Evolutionary conservation across 2,329 filamentous ascomycete genomes (phyloP).

Genomic region (Fusarium staphyleae): DNA sequence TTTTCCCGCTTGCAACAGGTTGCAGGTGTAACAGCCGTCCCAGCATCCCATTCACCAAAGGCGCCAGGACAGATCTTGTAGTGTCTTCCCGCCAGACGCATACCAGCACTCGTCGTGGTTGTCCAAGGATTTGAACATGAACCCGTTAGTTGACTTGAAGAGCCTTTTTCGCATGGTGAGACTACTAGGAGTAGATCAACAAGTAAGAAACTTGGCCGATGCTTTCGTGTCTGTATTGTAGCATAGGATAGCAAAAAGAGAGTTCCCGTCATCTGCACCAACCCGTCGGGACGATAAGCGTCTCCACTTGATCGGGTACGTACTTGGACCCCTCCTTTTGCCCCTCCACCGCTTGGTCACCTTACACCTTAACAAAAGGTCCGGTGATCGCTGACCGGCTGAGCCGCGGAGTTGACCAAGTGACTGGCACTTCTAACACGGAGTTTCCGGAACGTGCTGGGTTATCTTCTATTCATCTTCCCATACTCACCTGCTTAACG

Average conservation of each 20-base stretch:
- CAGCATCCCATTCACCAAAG: too few relatives aligned
- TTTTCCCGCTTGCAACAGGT: too few relatives aligned
- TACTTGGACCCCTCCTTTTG: conserved; percentile 29
- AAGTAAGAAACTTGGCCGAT: neutral
- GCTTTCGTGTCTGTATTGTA: too few relatives aligned
- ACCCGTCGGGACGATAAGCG: conserved; percentile 2
- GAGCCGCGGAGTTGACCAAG: conserved; percentile 34
- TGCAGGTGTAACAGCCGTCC: too few relatives aligned
- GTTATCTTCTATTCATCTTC: neutral
- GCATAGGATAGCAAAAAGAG: neutral
- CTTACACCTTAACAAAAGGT: conserved; percentile 18
- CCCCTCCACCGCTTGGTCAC: neutral
- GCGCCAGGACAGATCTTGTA: too few relatives aligned
- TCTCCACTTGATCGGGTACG: conserved; percentile 13
- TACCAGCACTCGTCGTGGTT: too few relatives aligned
- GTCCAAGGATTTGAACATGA: too few relatives aligned
- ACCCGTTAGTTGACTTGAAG: too few relatives aligned
- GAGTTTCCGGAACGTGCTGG: neutral
- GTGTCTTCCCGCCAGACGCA: too few relatives aligned
- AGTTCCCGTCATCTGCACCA: neutral
- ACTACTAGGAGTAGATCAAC: too few relatives aligned
- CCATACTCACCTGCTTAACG: conserved; percentile 1
- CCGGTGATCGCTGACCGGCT: conserved; percentile 41
- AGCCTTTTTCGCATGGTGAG: too few relatives aligned
- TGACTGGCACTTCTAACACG: conserved; percentile 24